A percentile compares a stretch with the other conserved stretches of the same genome.
phyloP scores from a whole-genome alignment of 139 green algal species.

The Pleodorina starrii region DNA sequence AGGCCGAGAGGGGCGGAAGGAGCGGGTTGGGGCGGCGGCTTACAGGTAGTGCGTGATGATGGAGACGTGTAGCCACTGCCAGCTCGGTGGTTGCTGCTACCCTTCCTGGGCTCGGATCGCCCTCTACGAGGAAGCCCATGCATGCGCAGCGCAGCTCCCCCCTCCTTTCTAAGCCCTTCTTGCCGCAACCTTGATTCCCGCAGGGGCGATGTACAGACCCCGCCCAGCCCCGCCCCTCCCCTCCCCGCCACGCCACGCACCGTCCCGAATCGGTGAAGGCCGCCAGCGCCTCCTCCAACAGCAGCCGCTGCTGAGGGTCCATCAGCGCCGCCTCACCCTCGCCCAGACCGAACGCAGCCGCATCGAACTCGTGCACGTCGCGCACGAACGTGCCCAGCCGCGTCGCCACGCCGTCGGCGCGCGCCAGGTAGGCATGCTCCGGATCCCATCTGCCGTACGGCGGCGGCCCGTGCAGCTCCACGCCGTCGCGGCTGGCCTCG shows the following conservation, averaged over 20 bases:
- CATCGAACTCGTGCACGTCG: conserved; percentile 79
- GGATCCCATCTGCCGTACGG: conserved; percentile 78
- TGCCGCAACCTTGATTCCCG: no score
- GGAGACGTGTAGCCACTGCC: no score
- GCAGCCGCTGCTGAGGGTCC: conserved; percentile 87
- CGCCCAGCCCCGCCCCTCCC: no score
- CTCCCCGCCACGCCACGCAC: no score
- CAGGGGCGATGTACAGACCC: no score
- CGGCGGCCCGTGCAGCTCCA: conserved; percentile 76
- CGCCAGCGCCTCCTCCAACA: conserved; percentile 72
- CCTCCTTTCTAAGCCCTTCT: no score
- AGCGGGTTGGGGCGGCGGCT: no score
- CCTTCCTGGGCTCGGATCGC: no score
- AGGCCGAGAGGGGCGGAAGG: background rate
- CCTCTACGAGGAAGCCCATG: no score
- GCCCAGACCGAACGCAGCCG: conserved; percentile 72
- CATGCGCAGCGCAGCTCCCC: no score
- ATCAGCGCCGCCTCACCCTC: conserved; percentile 76
- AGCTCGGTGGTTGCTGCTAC: no score
- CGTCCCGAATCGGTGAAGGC: conserved; percentile 69
- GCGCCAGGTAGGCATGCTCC: conserved; percentile 52
- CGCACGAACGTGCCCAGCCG: conserved; percentile 81
- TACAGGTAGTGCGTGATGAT: no score
- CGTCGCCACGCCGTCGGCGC: conserved; percentile 49
- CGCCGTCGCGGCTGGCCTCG: conserved; percentile 23